These are phyloP conservation scores for Solanum appendiculatum DNA, from an alignment of 257 asterid genomes.

Conservation along the genomic window DNA sequence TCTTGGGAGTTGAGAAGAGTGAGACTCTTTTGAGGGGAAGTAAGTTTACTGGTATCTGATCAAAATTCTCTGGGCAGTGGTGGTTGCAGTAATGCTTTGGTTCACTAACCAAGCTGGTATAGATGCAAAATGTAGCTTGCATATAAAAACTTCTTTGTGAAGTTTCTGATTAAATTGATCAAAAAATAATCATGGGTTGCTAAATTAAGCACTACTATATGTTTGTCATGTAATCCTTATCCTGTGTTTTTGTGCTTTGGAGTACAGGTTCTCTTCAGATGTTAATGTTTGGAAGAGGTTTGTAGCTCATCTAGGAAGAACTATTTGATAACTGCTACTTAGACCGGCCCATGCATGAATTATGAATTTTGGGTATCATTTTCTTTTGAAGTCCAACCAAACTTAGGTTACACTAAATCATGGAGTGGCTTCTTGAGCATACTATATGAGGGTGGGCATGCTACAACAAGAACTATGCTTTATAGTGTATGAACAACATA, in stretches of 20 bases:
- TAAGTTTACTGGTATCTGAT: background rate
- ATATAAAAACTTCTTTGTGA: background rate
- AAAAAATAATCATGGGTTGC: background rate
- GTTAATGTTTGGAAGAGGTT: background rate
- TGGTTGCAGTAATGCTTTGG: background rate
- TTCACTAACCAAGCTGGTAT: background rate
- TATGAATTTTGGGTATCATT: background rate
- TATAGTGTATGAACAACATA: background rate
- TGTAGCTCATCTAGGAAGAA: background rate
- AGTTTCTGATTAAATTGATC: background rate
- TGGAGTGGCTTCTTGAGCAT: background rate
- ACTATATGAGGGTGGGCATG: background rate
- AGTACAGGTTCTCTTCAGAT: background rate
- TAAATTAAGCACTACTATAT: background rate
- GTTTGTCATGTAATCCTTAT: background rate
- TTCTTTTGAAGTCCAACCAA: background rate
- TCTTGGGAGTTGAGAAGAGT: background rate
- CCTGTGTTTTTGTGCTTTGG: background rate
- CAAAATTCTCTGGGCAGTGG: background rate
- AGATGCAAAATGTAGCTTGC: background rate
- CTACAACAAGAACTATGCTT: background rate
- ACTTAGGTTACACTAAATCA: background rate
- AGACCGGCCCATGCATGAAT: background rate
- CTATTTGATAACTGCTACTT: background rate
- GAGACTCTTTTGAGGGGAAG: background rate